These are phyloP conservation scores for Penicillium palitans DNA, from an alignment of 2,329 filamentous ascomycete genomes.

Conservation along the genomic window DNA sequence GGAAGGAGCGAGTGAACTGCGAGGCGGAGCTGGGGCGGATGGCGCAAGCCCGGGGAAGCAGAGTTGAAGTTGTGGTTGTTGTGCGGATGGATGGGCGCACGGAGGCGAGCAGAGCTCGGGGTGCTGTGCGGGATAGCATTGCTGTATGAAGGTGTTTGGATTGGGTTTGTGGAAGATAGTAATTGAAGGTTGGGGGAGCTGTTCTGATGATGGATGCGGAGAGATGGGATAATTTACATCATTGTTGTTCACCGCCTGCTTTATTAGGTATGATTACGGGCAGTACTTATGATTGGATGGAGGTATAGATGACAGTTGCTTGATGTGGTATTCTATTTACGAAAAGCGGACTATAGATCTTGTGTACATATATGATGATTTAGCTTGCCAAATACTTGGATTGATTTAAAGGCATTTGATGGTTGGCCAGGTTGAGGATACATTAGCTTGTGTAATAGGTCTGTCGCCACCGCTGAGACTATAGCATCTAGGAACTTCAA, in stretches of 20 bases:
- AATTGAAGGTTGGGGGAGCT: constrained; percentile 4
- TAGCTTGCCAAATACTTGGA: neutral
- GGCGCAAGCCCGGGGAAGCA: constrained; percentile 17
- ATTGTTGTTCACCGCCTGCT: constrained; percentile 9
- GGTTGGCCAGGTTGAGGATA: neutral
- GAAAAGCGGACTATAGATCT: neutral
- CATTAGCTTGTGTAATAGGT: neutral
- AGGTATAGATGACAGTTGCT: neutral
- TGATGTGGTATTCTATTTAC: constrained; percentile 4
- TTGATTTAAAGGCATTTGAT: neutral
- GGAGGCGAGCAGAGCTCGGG: constrained; percentile 40
- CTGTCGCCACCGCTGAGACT: neutral
- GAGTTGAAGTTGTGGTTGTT: constrained; percentile 16
- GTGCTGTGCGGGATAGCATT: constrained; percentile 44
- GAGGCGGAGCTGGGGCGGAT: constrained; percentile 12
- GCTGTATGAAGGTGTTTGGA: constrained; percentile 1
- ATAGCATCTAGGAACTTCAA: neutral
- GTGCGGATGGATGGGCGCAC: constrained; percentile 25
- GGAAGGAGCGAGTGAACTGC: constrained; percentile 32
- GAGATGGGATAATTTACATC: constrained; percentile 14
- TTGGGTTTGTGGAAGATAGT: neutral
- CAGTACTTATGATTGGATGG: constrained; percentile 6
- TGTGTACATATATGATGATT: neutral
- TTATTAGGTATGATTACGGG: neutral
- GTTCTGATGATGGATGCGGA: constrained; percentile 13